phyloP scores from a whole-genome alignment of 2,329 filamentous ascomycete genomes.

The Nannizzia gypsea region DNA sequence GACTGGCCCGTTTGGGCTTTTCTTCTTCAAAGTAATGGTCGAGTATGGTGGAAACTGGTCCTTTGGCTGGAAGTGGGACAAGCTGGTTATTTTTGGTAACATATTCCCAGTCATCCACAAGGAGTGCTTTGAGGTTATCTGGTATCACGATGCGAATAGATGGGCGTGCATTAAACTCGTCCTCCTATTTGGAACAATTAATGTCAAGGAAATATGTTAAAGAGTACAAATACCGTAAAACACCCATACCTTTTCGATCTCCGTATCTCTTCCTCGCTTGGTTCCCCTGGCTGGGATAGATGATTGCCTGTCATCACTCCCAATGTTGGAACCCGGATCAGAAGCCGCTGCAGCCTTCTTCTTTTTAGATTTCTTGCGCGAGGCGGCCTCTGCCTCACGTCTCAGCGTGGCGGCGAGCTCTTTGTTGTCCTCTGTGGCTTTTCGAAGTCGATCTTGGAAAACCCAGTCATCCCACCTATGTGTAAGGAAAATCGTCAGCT shows the following conservation, averaged over 20 bases:
- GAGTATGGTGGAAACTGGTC: conserved; percentile 65
- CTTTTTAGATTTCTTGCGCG: conserved; percentile 23
- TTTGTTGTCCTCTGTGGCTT: conserved; percentile 89
- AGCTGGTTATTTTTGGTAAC: conserved; percentile 90
- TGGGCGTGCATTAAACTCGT: conserved; percentile 69
- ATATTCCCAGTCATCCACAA: conserved; percentile 98
- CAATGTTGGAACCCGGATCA: conserved; percentile 33
- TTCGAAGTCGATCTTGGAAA: conserved; percentile 79
- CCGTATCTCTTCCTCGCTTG: conserved; percentile 36
- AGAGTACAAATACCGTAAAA: background rate
- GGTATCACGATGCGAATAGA: conserved; percentile 78
- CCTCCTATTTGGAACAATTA: conserved; percentile 53
- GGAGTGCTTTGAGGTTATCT: conserved; percentile 76
- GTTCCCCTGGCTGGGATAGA: conserved; percentile 34
- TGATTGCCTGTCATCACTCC: conserved; percentile 35
- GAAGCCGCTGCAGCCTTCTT: conserved; percentile 29
- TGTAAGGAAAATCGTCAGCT: conserved; percentile 1
- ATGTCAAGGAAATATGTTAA: background rate
- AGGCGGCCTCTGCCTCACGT: conserved; percentile 29
- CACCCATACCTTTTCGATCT: conserved; percentile 37
- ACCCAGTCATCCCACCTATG: conserved; percentile 96
- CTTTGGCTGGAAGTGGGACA: conserved; percentile 66
- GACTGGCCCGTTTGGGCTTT: conserved; percentile 45
- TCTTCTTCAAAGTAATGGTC: conserved; percentile 67
- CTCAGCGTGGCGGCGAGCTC: conserved; percentile 56